A percentile compares a stretch with the other conserved stretches of the same genome.
Evolutionary conservation across 169 alveolate genomes (phyloP).

Genomic region (Plasmodium gonderi): DNA sequence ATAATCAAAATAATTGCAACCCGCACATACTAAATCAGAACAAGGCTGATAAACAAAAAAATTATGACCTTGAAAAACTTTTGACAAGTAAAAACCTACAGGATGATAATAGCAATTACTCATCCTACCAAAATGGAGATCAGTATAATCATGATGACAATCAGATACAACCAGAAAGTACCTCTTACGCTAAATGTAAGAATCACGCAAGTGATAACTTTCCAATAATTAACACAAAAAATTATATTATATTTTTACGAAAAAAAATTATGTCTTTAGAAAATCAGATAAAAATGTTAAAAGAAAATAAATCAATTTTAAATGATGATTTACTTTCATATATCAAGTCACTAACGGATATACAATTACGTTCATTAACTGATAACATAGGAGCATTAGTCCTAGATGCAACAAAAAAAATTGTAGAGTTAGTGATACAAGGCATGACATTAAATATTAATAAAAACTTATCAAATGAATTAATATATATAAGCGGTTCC

Average conservation of each 20-base stretch:
- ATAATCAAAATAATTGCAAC: background rate
- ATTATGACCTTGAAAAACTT: background rate
- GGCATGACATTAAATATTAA: slow-evolving; percentile 77
- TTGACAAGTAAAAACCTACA: background rate
- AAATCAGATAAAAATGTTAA: slow-evolving; percentile 32
- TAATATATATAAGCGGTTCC: slow-evolving; percentile 62
- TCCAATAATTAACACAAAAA: slow-evolving; percentile 71
- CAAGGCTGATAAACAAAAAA: background rate
- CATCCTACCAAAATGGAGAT: background rate
- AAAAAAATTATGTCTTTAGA: slow-evolving; percentile 61
- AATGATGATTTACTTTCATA: slow-evolving; percentile 81
- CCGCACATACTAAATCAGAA: background rate
- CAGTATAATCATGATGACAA: background rate
- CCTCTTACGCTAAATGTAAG: background rate
- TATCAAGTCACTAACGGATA: slow-evolving; percentile 82
- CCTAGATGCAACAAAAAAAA: slow-evolving; percentile 84
- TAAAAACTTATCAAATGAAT: slow-evolving; percentile 27
- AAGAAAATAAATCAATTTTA: slow-evolving; percentile 37
- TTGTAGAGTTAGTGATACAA: slow-evolving; percentile 80
- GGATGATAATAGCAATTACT: background rate
- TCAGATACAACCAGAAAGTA: background rate
- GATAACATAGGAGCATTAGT: slow-evolving; percentile 84
- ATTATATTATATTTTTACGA: slow-evolving; percentile 57
- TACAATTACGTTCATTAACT: slow-evolving; percentile 79
- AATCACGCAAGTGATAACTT: slow-evolving; percentile 7